Base-by-base conservation (phyloP, 192 early-diverging fungal species). In the Coemansia umbellata region DNA sequence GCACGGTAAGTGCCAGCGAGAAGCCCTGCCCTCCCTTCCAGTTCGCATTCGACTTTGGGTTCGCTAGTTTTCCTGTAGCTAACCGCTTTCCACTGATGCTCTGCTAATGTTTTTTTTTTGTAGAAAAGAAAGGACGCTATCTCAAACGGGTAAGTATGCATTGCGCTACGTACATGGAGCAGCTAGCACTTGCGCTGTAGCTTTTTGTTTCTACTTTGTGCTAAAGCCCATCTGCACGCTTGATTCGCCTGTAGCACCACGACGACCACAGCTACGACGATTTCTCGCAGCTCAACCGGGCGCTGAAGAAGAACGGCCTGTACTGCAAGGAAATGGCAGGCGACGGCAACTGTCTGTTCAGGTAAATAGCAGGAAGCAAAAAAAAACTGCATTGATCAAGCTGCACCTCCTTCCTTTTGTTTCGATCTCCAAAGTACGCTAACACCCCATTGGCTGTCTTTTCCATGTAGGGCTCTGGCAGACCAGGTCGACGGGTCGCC, bases 281-380 rank as follows among this genome's bases (percentile, higher is more conserved):
- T 32, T 64, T 72, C 51, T 55, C 69, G 7, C 62, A 67, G 28
- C 69, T 84, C 15, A 78, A 80, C 49, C 78, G 78, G 24, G 76
- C 78, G 17, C 64, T 87, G 5, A 78, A 69, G 39, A 55, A 62
- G 36, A 42, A 74, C 1, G 69, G 78, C 17, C 63, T 86, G 24
- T 82, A 80, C 32, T 79, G 80, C 53, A 86, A 86, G 47, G 83
- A 86, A 48, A 86, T 86, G 27, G 67, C 64, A 13, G 87, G 85
- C 40, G 87, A 89, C 47, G 85, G 87, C 43, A 89, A 89, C 71
- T 89, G 84, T 47, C 62, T 85, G 39, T 85, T 85, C 49, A 63
- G 83, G 80, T 80, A 78, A 65, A 50, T 37, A 1, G 3, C 47
- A 42, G 5, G 24, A 3, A 23, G 58, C 21, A 3, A 45, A 45